A percentile compares a stretch with the other conserved stretches of the same genome.
phyloP scores from a whole-genome alignment of 176 grass and related monocot species.

The Alopecurus myosuroides region DNA sequence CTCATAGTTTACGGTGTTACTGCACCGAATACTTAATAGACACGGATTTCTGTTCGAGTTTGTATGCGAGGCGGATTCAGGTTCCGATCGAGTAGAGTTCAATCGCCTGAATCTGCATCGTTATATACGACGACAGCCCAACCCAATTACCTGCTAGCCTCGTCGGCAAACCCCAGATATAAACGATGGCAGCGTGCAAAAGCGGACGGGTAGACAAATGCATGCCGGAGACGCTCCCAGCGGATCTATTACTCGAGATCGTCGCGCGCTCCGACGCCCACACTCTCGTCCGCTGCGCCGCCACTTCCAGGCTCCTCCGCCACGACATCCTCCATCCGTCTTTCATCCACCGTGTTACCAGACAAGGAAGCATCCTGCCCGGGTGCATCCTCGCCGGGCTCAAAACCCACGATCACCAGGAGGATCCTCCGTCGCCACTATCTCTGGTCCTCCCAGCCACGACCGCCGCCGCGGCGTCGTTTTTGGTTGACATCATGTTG shows the following conservation, averaged over 20 bases:
- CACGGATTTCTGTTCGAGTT: no score
- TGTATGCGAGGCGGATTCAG: no score
- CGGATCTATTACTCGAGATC: not conserved
- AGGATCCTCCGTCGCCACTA: not conserved
- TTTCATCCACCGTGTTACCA: not conserved
- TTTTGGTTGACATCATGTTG: not conserved
- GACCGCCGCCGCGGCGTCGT: not conserved
- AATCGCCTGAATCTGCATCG: no score
- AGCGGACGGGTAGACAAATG: no score
- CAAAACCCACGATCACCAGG: not conserved
- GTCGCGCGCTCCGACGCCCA: not conserved
- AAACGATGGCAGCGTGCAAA: no score
- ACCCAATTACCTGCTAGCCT: no score
- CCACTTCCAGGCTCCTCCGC: not conserved
- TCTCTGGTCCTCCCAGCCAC: not conserved
- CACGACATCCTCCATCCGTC: not conserved
- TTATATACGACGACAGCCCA: no score
- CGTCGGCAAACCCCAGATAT: no score
- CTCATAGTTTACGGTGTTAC: no score
- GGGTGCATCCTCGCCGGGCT: not conserved
- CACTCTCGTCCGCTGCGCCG: not conserved
- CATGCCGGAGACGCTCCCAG: not conserved
- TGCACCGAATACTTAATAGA: no score
- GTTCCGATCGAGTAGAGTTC: no score
- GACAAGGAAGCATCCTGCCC: not conserved